Evolutionary conservation across 1,139 yeast genomes (phyloP).

Genomic region (Scheffersomyces illinoinensis): DNA sequence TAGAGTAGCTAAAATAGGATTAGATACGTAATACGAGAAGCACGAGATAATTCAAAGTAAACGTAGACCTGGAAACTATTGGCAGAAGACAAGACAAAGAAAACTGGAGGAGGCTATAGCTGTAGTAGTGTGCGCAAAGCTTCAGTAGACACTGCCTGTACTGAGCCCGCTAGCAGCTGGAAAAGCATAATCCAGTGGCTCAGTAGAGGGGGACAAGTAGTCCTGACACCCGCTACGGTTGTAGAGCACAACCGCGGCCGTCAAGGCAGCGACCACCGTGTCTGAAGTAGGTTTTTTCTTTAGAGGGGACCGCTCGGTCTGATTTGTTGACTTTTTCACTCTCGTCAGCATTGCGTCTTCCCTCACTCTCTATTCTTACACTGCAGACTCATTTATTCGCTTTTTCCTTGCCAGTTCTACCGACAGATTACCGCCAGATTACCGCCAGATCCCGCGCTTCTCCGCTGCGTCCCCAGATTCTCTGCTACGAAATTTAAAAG

Average conservation of each 20-base stretch:
- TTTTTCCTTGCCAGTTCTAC: background rate
- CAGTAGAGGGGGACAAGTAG: background rate
- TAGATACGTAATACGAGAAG: background rate
- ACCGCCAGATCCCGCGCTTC: background rate
- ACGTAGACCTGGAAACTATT: background rate
- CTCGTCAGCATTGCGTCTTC: background rate
- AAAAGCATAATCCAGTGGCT: background rate
- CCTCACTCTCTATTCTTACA: background rate
- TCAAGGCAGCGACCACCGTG: background rate
- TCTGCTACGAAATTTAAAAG: background rate
- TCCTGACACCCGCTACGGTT: background rate
- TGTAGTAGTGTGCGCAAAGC: background rate
- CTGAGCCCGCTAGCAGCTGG: background rate
- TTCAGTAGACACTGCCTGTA: background rate
- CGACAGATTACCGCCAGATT: background rate
- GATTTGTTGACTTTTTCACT: background rate
- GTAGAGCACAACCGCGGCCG: background rate
- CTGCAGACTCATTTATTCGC: background rate
- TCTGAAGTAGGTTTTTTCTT: background rate
- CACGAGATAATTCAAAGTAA: background rate
- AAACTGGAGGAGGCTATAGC: background rate
- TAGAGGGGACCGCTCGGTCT: background rate
- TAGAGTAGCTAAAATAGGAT: too few relatives aligned
- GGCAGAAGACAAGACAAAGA: background rate
- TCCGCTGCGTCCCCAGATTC: background rate